A percentile compares a stretch with the other conserved stretches of the same genome.
phyloP scores from a whole-genome alignment of 768 basidiomycete genomes.

The Pisolithus microcarpus region DNA sequence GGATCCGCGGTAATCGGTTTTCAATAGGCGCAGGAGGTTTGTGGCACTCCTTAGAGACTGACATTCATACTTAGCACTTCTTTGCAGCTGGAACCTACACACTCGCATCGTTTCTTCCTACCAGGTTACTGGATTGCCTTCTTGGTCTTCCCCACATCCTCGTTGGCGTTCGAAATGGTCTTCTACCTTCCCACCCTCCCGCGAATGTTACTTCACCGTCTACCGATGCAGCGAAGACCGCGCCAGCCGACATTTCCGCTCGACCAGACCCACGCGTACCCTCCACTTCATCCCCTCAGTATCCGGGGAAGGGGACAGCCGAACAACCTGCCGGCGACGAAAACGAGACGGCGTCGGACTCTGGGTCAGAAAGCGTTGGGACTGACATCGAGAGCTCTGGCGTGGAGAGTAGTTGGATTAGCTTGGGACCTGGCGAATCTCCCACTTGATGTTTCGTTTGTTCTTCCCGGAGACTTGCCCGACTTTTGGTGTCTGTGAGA shows the following conservation, averaged over 20 bases:
- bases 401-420: constrained; percentile 66
- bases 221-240: constrained; percentile 1
- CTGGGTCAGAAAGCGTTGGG: constrained; percentile 60
- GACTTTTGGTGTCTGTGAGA: neutral
- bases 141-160: constrained; percentile 62
- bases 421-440: constrained; percentile 32
- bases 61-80: constrained; percentile 4
- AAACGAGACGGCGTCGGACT: constrained; percentile 51
- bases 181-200: constrained; percentile 42
- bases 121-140: constrained; percentile 54
- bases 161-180: constrained; percentile 52
- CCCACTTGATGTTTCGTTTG: constrained; percentile 7
- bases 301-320: neutral
- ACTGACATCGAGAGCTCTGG: constrained; percentile 44
- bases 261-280: no score
- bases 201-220: constrained; percentile 16
- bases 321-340: constrained; percentile 1
- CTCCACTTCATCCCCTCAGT: neutral
- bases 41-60: constrained; percentile 13
- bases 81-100: constrained; percentile 61
- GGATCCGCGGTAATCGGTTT: constrained; percentile 61
- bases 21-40: constrained; percentile 76
- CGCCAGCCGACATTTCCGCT: neutral
- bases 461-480: neutral
- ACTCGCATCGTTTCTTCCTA: constrained; percentile 63